These are phyloP conservation scores for Aaosphaeria arxii DNA, from an alignment of 2,329 filamentous ascomycete genomes.

Conservation along the genomic window DNA sequence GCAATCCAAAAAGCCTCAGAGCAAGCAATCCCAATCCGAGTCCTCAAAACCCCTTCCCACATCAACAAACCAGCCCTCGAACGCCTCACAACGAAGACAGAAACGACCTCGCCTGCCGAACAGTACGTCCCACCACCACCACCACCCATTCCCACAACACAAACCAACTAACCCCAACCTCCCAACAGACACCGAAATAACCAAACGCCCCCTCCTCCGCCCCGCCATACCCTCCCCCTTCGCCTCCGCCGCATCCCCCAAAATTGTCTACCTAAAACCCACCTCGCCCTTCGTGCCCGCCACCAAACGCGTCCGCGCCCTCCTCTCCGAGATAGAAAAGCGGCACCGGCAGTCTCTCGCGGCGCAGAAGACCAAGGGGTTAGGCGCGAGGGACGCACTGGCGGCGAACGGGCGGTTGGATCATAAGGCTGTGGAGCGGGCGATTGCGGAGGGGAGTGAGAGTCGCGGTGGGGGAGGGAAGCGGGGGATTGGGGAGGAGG, in stretches of 20 bases:
- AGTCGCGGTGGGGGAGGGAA: conserved; percentile 9
- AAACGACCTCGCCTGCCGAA: conserved; percentile 18
- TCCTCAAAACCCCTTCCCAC: neutral
- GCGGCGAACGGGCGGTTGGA: conserved; percentile 23
- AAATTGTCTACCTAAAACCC: conserved; percentile 64
- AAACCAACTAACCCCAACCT: neutral
- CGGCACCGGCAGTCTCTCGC: conserved; percentile 42
- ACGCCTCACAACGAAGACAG: conserved; percentile 1
- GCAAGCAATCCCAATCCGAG: too few species aligned
- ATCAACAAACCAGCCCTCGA: neutral
- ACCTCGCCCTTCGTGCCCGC: conserved; percentile 66
- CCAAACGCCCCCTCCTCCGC: conserved; percentile 59
- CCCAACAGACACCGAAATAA: conserved; percentile 41
- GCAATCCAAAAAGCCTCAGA: too few species aligned
- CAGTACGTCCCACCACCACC: conserved; percentile 11
- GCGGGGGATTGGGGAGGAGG: conserved; percentile 33
- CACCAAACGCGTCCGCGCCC: conserved; percentile 62
- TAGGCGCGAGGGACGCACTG: neutral
- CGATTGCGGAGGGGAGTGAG: conserved; percentile 21
- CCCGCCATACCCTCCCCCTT: conserved; percentile 54
- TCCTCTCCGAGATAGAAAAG: conserved; percentile 57
- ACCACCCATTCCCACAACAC: neutral
- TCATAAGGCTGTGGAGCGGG: conserved; percentile 25
- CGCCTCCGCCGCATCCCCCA: conserved; percentile 46
- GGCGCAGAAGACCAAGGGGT: neutral